A percentile compares a stretch with the other conserved stretches of the same genome.
These are phyloP conservation scores for Septoria linicola DNA, from an alignment of 2,329 filamentous ascomycete genomes.

Conservation along the genomic window DNA sequence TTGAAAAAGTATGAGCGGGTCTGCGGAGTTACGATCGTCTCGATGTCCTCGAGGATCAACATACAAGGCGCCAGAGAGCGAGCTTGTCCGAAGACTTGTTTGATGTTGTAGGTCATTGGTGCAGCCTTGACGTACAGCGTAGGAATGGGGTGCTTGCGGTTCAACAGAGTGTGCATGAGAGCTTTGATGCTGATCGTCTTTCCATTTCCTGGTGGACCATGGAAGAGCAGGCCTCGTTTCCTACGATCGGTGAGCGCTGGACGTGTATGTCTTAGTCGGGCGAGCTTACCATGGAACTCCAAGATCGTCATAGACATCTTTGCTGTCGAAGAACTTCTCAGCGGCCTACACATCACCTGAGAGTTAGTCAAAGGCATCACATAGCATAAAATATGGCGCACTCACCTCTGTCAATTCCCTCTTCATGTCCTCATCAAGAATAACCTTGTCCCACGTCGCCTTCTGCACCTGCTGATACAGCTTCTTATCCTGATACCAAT, in stretches of 20 bases:
- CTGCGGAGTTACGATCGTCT: constrained; percentile 62
- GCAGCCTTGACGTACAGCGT: constrained; percentile 44
- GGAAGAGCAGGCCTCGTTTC: constrained; percentile 43
- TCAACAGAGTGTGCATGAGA: constrained; percentile 42
- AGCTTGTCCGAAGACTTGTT: constrained; percentile 58
- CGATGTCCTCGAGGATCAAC: constrained; percentile 70
- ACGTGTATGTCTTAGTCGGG: not conserved
- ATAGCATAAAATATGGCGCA: too few relatives aligned
- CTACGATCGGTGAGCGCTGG: not conserved
- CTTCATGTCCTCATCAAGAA: constrained; percentile 47
- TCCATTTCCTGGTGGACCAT: constrained; percentile 40
- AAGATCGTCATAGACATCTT: constrained; percentile 43
- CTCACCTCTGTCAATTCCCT: constrained; percentile 38
- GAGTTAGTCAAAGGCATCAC: too few relatives aligned
- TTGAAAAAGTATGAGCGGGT: constrained; percentile 70
- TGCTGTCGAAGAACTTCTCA: constrained; percentile 44
- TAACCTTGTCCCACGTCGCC: constrained; percentile 48
- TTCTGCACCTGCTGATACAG: constrained; percentile 45
- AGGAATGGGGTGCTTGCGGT: constrained; percentile 39
- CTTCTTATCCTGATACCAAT: constrained; percentile 43
- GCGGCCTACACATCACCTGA: constrained; percentile 31
- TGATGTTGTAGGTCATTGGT: constrained; percentile 45
- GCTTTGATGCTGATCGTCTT: constrained; percentile 49
- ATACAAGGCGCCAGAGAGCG: constrained; percentile 64
- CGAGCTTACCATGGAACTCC: constrained; percentile 44